Percentiles rank a stretch among this genome's conserved stretches.
Evolutionary conservation across 345 rosid genomes (phyloP).

Genomic region (Populus simonii): DNA sequence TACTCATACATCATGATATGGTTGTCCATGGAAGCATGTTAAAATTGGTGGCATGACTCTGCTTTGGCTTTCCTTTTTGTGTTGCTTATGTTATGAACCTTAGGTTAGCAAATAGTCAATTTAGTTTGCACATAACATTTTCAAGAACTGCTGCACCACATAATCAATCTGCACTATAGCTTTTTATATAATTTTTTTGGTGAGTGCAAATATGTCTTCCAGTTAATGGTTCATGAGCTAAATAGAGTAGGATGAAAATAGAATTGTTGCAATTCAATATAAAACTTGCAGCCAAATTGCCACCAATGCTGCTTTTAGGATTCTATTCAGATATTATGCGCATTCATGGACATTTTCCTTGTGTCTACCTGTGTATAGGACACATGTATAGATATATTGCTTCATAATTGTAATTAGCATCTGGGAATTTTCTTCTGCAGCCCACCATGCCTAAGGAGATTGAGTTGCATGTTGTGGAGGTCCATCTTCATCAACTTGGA

Average conservation of each 20-base stretch:
- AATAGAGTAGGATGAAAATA: background rate
- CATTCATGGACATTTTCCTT: background rate
- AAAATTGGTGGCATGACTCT: background rate
- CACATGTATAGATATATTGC: background rate
- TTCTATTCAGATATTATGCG: background rate
- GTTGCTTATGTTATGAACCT: too few species aligned
- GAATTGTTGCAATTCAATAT: background rate
- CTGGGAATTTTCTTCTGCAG: constrained; percentile 38
- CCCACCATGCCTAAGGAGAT: constrained; percentile 63
- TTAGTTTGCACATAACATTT: too few species aligned
- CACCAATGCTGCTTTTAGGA: background rate
- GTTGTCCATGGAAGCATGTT: background rate
- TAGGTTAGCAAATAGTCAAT: too few species aligned
- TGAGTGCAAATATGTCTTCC: background rate
- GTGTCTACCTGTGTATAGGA: background rate
- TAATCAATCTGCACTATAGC: too few species aligned
- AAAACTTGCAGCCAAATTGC: background rate
- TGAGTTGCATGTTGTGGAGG: constrained; percentile 56
- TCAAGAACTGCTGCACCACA: too few species aligned
- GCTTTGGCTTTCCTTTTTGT: background rate
- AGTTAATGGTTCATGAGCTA: background rate
- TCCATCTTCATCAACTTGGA: constrained; percentile 63
- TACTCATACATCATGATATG: background rate
- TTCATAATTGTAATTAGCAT: constrained; percentile 7
- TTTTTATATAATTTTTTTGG: too few species aligned